phyloP scores from a whole-genome alignment of 495 filamentous ascomycete species.

The Penicillium nucicola region DNA sequence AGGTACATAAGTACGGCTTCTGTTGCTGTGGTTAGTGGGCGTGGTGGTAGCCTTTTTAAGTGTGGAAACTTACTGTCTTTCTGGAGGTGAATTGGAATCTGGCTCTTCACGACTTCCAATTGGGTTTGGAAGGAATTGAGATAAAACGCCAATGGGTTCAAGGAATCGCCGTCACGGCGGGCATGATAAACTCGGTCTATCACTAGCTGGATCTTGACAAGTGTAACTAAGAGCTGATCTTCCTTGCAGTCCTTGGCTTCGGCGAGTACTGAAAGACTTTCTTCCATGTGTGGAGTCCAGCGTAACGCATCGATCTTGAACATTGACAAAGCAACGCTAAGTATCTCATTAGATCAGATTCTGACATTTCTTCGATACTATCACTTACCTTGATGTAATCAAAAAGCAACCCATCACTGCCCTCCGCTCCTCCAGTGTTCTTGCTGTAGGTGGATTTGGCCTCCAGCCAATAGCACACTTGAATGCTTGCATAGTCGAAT shows the following conservation, averaged over 20 bases:
- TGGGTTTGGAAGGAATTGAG: conserved; percentile 42
- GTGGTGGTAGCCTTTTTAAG: background rate
- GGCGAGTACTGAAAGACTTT: conserved; percentile 42
- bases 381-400: conserved; percentile 46
- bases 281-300: conserved; percentile 53
- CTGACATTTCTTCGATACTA: background rate
- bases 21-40: conserved; percentile 13
- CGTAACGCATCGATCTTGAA: conserved; percentile 44
- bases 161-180: conserved; percentile 17
- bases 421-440: conserved; percentile 51
- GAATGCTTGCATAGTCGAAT: conserved; percentile 21
- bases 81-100: conserved; percentile 32
- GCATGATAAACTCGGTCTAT: conserved; percentile 30
- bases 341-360: background rate
- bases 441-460: conserved; percentile 16
- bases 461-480: conserved; percentile 19
- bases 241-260: conserved; percentile 44
- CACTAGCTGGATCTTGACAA: conserved; percentile 46
- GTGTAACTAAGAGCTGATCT: conserved; percentile 48
- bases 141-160: conserved; percentile 34
- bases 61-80: conserved; percentile 33
- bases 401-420: conserved; percentile 53
- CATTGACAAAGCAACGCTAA: conserved; percentile 42
- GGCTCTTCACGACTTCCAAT: conserved; percentile 33
- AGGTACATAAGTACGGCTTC: conserved; percentile 36